A percentile compares a stretch with the other conserved stretches of the same genome.
Conservation (phyloP, 1,139 yeast species). For the Yamadazyma conglobata region DNA sequence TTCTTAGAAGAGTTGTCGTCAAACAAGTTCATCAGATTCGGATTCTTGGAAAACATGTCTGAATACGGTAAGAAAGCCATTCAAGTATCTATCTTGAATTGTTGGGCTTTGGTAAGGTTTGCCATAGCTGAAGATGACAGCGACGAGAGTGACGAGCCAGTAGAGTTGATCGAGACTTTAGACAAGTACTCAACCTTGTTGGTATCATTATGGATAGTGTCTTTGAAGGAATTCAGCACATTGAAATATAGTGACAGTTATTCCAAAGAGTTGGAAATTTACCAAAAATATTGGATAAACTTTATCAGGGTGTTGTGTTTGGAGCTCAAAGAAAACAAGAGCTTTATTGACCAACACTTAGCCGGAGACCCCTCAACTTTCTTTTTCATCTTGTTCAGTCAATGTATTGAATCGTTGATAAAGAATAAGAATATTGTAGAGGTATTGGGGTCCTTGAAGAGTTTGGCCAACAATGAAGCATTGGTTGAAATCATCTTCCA, state of each 20-base stretch:
- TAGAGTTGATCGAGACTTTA: constrained; percentile 44
- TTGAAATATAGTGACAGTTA: constrained; percentile 48
- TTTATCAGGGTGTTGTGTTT: constrained; percentile 74
- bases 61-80: constrained; percentile 61
- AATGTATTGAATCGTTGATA: constrained; percentile 74
- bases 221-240: constrained; percentile 71
- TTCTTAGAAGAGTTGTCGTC: constrained; percentile 63
- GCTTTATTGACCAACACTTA: constrained; percentile 41
- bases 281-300: constrained; percentile 73
- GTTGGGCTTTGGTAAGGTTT: constrained; percentile 84
- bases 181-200: constrained; percentile 57
- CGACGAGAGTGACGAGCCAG: constrained; percentile 25
- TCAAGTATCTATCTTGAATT: constrained; percentile 68
- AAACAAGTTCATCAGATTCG: constrained; percentile 40
- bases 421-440: constrained; percentile 40
- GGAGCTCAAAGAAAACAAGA: constrained; percentile 51
- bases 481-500: constrained; percentile 61
- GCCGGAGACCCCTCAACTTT: constrained; percentile 69
- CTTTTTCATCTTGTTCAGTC: constrained; percentile 78
- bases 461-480: constrained; percentile 54
- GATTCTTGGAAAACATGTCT: constrained; percentile 41
- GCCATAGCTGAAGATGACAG: constrained; percentile 31
- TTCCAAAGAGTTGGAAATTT: constrained; percentile 52
- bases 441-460: constrained; percentile 52
- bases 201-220: constrained; percentile 75